These are phyloP conservation scores for Suillus weaverae DNA, from an alignment of 768 basidiomycete species.

Conservation along the genomic window DNA sequence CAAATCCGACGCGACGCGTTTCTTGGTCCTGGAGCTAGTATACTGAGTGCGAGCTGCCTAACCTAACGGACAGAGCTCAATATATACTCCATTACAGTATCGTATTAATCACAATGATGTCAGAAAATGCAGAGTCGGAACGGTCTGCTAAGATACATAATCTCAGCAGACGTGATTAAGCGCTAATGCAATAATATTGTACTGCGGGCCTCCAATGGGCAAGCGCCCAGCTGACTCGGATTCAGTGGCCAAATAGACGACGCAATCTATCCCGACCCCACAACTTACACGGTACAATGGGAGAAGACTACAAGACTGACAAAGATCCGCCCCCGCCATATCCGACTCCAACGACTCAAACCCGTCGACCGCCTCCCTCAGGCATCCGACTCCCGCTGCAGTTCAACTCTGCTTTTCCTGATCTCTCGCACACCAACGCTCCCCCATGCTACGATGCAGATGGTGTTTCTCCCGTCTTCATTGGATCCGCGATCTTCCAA, in stretches of 20 bases:
- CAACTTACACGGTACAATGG: not conserved
- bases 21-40: conserved; percentile 5
- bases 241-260: too few relatives aligned
- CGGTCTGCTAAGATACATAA: conserved; percentile 6
- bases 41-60: not conserved
- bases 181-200: too few relatives aligned
- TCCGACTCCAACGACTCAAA: not conserved
- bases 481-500: conserved; percentile 71
- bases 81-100: not conserved
- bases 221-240: too few relatives aligned
- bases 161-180: too few relatives aligned
- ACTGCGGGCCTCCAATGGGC: too few relatives aligned
- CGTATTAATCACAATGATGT: not conserved
- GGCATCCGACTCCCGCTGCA: conserved; percentile 65
- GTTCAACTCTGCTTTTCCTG: conserved; percentile 42
- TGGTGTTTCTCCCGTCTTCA: conserved; percentile 57
- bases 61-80: conserved; percentile 19
- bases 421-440: conserved; percentile 39
- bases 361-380: conserved; percentile 48
- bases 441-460: conserved; percentile 60
- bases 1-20: conserved; percentile 21
- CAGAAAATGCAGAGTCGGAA: conserved; percentile 7
- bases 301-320: not conserved
- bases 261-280: too few relatives aligned
- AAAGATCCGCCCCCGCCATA: not conserved